phyloP scores from a whole-genome alignment of 306 rosid genomes.

The apple (Malus domestica) region DNA sequence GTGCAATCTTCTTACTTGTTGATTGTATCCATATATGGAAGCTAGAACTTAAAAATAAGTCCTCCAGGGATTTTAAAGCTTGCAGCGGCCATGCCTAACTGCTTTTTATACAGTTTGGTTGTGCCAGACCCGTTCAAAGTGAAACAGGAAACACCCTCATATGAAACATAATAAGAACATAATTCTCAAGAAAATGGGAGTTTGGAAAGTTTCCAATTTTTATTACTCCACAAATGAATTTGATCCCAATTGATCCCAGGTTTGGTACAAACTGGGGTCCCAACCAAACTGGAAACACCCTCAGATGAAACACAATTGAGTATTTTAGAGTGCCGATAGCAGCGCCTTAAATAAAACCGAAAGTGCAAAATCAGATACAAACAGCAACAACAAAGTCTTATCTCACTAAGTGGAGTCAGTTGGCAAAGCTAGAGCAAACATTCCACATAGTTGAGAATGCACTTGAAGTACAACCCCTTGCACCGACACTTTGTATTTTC shows the following conservation, averaged over 20 bases:
- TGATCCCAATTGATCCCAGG: background rate
- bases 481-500: no score
- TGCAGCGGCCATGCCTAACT: conserved; percentile 35
- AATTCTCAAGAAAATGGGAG: no score
- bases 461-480: no score
- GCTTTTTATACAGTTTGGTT: conserved; percentile 85
- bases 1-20: background rate
- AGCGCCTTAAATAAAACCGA: no score
- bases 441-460: no score
- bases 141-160: background rate
- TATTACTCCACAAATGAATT: background rate
- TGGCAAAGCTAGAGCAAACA: no score
- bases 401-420: no score
- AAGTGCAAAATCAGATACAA: no score
- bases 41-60: conserved; percentile 53
- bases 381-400: no score
- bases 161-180: no score
- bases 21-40: conserved; percentile 59
- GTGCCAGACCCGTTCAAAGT: conserved; percentile 99
- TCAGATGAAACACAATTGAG: background rate
- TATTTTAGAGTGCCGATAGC: no score
- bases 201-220: background rate
- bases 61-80: no score
- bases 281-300: background rate
- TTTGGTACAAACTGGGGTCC: background rate